Percentiles rank a stretch among this genome's conserved stretches.
These are phyloP conservation scores for Beauveria sp. DNA, from an alignment of 2,329 filamentous ascomycete genomes.

Conservation along the genomic window DNA sequence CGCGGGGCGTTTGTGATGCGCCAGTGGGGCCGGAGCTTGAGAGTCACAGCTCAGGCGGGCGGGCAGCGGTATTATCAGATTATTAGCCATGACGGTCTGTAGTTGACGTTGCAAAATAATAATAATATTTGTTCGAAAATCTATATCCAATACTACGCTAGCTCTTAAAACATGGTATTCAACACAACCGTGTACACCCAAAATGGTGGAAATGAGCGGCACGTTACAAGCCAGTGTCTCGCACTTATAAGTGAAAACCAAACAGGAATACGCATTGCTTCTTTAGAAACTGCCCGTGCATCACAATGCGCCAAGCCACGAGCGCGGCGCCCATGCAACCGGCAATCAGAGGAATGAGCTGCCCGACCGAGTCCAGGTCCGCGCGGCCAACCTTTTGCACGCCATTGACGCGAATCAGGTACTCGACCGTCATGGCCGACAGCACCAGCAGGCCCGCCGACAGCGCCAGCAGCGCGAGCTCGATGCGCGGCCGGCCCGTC, in stretches of 20 bases:
- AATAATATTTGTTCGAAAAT: not conserved
- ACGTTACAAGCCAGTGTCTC: not conserved
- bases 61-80: not conserved
- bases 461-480: conserved; percentile 15
- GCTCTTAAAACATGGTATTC: not conserved
- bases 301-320: conserved; percentile 16
- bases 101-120: not conserved
- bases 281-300: conserved; percentile 13
- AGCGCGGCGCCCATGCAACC: conserved; percentile 15
- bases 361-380: conserved; percentile 15
- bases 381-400: conserved; percentile 12
- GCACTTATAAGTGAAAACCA: conserved; percentile 14
- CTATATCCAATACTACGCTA: not conserved
- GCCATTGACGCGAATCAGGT: conserved; percentile 15
- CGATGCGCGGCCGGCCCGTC: conserved; percentile 14
- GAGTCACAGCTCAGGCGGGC: not conserved
- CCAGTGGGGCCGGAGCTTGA: conserved; percentile 1
- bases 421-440: conserved; percentile 16
- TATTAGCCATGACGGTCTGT: not conserved
- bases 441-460: conserved; percentile 16
- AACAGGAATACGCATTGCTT: conserved; percentile 17
- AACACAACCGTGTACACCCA: not conserved
- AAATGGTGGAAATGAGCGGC: not conserved
- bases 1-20: not conserved
- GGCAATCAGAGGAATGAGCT: conserved; percentile 19